phyloP scores from a whole-genome alignment of 176 grass and related monocot genomes.

The Musa beccarii region DNA sequence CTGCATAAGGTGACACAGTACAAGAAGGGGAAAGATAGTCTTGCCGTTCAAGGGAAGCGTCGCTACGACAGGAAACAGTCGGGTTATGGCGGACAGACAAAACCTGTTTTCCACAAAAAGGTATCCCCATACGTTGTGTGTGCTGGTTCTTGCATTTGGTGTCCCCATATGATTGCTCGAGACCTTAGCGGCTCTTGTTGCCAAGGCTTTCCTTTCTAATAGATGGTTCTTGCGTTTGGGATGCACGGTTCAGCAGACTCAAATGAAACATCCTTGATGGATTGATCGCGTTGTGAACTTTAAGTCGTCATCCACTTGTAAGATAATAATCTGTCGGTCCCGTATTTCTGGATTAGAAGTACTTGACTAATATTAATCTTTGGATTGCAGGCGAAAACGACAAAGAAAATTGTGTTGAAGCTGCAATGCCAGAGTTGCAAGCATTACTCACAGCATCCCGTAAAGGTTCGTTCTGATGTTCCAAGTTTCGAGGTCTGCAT shows the following conservation, averaged over 20 bases:
- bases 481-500: background rate
- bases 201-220: no score
- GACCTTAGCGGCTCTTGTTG: background rate
- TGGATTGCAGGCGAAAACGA: conserved; percentile 68
- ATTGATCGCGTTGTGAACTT: no score
- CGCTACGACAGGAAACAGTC: conserved; percentile 92
- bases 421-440: conserved; percentile 91
- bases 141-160: background rate
- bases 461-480: conserved; percentile 39
- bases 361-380: background rate
- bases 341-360: background rate
- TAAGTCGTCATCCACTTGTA: background rate
- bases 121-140: conserved; percentile 9
- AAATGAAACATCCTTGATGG: no score
- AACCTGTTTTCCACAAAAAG: conserved; percentile 97
- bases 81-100: conserved; percentile 88
- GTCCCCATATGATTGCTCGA: background rate
- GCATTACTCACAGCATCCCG: conserved; percentile 60
- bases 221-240: no score
- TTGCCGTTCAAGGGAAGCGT: conserved; percentile 78
- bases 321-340: background rate
- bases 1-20: conserved; percentile 91
- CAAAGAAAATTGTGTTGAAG: conserved; percentile 92
- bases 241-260: no score
- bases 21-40: conserved; percentile 90